Evolutionary conservation across 2,329 filamentous ascomycete species (phyloP), one percentile per base, ranked within the genome.

Genomic region (Penicillium janthinellum): DNA sequence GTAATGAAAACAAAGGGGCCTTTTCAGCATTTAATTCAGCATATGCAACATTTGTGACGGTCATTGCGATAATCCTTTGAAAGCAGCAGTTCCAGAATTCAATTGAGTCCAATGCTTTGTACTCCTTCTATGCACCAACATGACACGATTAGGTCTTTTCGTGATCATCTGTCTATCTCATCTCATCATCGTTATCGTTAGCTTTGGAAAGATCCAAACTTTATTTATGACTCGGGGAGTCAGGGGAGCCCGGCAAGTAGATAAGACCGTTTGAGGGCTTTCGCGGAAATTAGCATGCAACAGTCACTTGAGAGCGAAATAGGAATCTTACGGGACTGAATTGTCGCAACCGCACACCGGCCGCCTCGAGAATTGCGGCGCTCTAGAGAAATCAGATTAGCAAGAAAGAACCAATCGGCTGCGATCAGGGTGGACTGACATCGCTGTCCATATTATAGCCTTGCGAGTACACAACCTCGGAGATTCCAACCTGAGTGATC

Each of bases 401-500:
- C 20, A 50, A 20, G 17, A 2, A 37, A 44, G 55, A 51, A 69
- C 15, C 14, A 14, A 48, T 39, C 8, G 10, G n/a, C 45, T 20
- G 17, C 15, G 28, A 7, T n/a, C 15, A 6, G 22, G 15, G 35
- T 8, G n/a, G 17, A 58, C 44, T 56, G 69, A 84, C 82, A 64
- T 91, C 87, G 42, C 82, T 85, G 72, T 99, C 95, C 89, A 99
- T 97, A 74, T 94, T 94, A 75, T 99, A 99, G 28, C 90, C 88
- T 73, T 96, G 90, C 65, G 88, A 93, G 71, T 96, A 99, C 14
- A 99, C 93, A 14, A 99, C 95, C 81, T 99, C 95, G 44, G 86
- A 87, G 66, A 99, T 96, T 17, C 95, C 95, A 7, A 98, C 92
- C 79, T 99, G 95, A 22, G 92, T 91, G 71, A 99, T 98, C 81